These are phyloP conservation scores for Patellifolia procumbens DNA, from an alignment of 179 eudicot species.

Conservation along the genomic window DNA sequence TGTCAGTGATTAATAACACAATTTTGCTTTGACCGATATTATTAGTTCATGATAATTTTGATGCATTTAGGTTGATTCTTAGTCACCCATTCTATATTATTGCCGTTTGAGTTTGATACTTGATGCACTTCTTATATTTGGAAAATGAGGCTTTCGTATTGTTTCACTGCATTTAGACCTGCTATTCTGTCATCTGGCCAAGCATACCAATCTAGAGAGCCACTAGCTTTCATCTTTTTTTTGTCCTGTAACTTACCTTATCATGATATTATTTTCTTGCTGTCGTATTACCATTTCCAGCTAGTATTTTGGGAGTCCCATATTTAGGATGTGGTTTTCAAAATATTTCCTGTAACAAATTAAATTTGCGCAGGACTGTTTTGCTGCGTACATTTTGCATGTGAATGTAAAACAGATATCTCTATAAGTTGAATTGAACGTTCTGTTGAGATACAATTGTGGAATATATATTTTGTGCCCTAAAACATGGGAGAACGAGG, in stretches of 20 bases:
- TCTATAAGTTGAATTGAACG: not conserved
- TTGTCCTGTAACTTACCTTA: not conserved
- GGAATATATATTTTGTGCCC: too few relatives aligned
- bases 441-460: too few relatives aligned
- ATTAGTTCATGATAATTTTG: not conserved
- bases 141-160: too few relatives aligned
- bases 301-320: not conserved
- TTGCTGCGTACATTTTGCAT: not conserved
- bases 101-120: not conserved
- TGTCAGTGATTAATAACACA: not conserved
- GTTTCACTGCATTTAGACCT: too few relatives aligned
- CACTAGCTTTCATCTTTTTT: not conserved
- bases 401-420: not conserved
- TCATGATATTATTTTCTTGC: not conserved
- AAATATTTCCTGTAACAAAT: not conserved
- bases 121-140: not conserved
- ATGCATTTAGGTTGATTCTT: not conserved
- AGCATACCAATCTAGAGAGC: not conserved
- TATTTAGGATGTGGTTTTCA: not conserved
- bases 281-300: not conserved
- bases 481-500: too few relatives aligned
- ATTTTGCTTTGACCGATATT: not conserved
- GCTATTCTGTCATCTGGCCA: not conserved
- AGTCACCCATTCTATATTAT: not conserved
- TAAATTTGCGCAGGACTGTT: not conserved